These are phyloP conservation scores for Elongisporangium prolatum DNA, from an alignment of 352 stramenopile species.

Conservation along the genomic window DNA sequence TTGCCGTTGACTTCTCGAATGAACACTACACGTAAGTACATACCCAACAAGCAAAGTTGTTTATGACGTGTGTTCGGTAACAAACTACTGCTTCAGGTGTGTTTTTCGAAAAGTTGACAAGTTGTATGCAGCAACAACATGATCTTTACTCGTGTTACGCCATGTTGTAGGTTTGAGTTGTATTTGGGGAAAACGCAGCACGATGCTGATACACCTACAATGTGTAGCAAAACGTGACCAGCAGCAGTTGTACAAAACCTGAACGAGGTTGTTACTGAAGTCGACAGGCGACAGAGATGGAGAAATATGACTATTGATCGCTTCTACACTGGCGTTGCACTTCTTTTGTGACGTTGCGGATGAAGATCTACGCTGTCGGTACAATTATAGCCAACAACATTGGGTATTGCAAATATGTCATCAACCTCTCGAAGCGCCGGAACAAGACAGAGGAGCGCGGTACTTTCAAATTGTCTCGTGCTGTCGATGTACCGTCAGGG, in stretches of 20 bases:
- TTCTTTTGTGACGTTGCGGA: neutral
- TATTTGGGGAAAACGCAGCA: neutral
- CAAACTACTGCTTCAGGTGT: slow-evolving; percentile 4
- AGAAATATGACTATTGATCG: neutral
- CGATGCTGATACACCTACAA: neutral
- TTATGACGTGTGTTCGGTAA: slow-evolving; percentile 1
- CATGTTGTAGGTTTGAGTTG: slow-evolving; percentile 2
- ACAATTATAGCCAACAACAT: slow-evolving; percentile 4
- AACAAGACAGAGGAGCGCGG: neutral
- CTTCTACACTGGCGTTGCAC: slow-evolving; percentile 1
- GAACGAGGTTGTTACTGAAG: neutral
- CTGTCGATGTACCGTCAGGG: neutral
- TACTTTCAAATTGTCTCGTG: neutral
- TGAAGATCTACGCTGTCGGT: slow-evolving; percentile 4
- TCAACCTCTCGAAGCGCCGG: neutral
- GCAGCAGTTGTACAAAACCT: too few relatives aligned
- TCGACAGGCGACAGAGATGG: neutral
- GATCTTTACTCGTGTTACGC: neutral
- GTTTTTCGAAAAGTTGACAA: neutral
- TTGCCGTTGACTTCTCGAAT: neutral
- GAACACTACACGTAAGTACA: neutral
- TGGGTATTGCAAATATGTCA: neutral
- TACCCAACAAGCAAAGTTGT: slow-evolving; percentile 3
- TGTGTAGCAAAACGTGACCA: too few relatives aligned
- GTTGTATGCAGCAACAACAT: slow-evolving; percentile 1